A percentile compares a stretch with the other conserved stretches of the same genome.
These are phyloP conservation scores for Penicillium subrubescens DNA, from an alignment of 495 filamentous ascomycete species.

Conservation along the genomic window DNA sequence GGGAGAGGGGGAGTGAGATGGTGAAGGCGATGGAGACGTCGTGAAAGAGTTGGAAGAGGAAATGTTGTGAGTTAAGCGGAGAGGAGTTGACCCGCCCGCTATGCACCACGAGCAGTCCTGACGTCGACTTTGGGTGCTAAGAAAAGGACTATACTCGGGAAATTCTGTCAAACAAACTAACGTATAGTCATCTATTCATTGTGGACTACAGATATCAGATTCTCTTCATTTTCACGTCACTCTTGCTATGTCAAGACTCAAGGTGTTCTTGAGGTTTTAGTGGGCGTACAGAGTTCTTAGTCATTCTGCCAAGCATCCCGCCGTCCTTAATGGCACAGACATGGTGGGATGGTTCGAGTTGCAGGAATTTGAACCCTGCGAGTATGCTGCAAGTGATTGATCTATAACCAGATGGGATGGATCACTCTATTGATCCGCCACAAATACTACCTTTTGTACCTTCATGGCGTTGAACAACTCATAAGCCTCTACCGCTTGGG, in stretches of 20 bases:
- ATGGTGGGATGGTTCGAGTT: not conserved
- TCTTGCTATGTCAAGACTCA: not conserved
- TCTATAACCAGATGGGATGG: not conserved
- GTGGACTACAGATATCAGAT: not conserved
- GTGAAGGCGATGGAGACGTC: constrained; percentile 25
- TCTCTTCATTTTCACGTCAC: not conserved
- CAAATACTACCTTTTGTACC: constrained; percentile 78
- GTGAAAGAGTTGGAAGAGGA: constrained; percentile 33
- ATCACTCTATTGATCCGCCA: constrained; percentile 46
- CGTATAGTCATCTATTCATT: not conserved
- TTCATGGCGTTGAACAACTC: constrained; percentile 92
- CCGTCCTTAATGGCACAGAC: not conserved
- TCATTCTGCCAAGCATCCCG: constrained; percentile 3
- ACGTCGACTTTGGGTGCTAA: not conserved
- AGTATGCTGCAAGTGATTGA: not conserved
- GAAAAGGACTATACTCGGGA: not conserved
- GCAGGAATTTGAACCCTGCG: not conserved
- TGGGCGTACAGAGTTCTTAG: not conserved
- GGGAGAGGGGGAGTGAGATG: constrained; percentile 17
- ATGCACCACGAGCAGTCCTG: not conserved
- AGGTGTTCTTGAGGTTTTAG: not conserved
- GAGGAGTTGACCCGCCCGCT: constrained; percentile 17
- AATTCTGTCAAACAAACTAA: not conserved
- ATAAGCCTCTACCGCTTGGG: constrained; percentile 83
- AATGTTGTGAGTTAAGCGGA: constrained; percentile 30